These are phyloP conservation scores for Wallacemonas rigidus DNA, from an alignment of 208 protist genomes.

Conservation along the genomic window DNA sequence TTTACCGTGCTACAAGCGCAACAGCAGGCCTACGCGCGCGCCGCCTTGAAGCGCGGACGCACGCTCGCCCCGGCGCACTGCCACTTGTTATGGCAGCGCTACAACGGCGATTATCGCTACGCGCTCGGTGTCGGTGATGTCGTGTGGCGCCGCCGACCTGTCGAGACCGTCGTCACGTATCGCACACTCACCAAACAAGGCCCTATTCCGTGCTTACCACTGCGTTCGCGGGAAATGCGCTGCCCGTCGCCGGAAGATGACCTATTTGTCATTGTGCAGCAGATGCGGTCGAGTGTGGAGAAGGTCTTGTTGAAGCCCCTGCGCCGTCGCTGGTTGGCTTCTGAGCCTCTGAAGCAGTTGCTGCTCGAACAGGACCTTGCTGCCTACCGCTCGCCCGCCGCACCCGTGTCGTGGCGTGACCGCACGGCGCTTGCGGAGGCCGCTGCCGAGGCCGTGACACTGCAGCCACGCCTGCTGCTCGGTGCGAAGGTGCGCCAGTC, in stretches of 20 bases:
- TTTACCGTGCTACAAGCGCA: background rate
- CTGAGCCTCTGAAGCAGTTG: constrained; percentile 20
- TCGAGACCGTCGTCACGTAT: constrained; percentile 9
- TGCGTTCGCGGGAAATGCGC: background rate
- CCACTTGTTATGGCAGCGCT: constrained; percentile 51
- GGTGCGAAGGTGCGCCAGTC: constrained; percentile 18
- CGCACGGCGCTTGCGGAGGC: constrained; percentile 2
- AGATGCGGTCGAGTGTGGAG: constrained; percentile 31
- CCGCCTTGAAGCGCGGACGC: constrained; percentile 11
- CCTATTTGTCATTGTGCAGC: constrained; percentile 72
- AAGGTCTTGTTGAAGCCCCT: constrained; percentile 56
- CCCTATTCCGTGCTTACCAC: constrained; percentile 14
- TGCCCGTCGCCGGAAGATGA: constrained; percentile 42
- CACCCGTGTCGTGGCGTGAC: constrained; percentile 8
- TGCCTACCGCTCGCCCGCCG: constrained; percentile 33
- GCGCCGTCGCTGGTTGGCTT: constrained; percentile 19
- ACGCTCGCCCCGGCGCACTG: background rate
- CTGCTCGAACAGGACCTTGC: constrained; percentile 31
- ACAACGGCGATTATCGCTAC: constrained; percentile 81
- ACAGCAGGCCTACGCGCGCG: background rate
- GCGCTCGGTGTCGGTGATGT: constrained; percentile 68
- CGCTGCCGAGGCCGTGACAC: background rate
- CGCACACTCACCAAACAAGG: constrained; percentile 6
- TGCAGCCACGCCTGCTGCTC: constrained; percentile 13
- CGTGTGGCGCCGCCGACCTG: constrained; percentile 69